Evolutionary conservation across 306 rosid genomes (phyloP), one percentile per base, ranked within the genome.

Genomic region (Prunus padus): DNA sequence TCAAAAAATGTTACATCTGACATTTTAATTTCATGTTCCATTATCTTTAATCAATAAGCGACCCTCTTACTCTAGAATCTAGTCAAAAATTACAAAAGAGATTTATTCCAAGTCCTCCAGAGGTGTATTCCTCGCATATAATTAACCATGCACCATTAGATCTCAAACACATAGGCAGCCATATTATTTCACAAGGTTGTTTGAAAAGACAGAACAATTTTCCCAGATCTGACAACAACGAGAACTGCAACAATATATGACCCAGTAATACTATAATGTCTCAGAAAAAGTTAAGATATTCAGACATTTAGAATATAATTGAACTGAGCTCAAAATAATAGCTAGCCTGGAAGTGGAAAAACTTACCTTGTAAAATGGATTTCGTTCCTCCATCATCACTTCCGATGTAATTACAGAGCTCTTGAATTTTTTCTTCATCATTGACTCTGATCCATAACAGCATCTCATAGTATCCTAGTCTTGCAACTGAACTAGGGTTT

Each of bases 381-480:
- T 63, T 84, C 54, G 73, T 80, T 42, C 71, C 82, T 13, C 68
- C 85, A 63, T 86, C 83, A 67, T 77, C 79, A 60, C 73, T 77
- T 45, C 77, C 79, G 74, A 87, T 79, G 74, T 68, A 74, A 60
- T 86, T 47, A 82, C 92, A 90, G 59, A 92, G 80, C 77, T 76
- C 90, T 62, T 60, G 89, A 81, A 95, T 85, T 83, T 85, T 95
- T 82, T 90, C 87, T 77, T 75, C 89, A 19, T 92, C 81, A 25
- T 89, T 62, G 50, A 88, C 82, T 76, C 78, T 87, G 77, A 90
- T 65, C 90, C 90, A 92, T 45, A 92, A 46, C 87, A 74, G 64
- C 97, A 95, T 90, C 84, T 92, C 96, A 59, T 92, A 92, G 87
- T 92, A 92, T 56, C 97, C 93, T 71, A 95, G 69, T 77, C 85